Evolutionary conservation across 2,329 filamentous ascomycete species (phyloP), one percentile per base, ranked within the genome.

Genomic region (Thelonectria blattea): DNA sequence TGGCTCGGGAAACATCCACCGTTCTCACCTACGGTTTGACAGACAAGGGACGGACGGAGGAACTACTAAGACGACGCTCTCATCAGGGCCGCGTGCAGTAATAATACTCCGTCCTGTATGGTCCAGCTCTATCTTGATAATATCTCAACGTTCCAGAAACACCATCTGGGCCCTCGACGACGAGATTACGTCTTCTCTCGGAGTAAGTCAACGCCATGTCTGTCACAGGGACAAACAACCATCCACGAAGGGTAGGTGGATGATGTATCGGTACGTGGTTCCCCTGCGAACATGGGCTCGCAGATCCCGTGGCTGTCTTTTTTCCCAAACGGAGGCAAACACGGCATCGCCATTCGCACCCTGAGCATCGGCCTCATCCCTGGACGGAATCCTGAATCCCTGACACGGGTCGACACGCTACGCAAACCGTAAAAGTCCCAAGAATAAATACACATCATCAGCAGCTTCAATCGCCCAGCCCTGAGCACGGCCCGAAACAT

Each of bases 331-430:
- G 15, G 34, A 37, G 15, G 10, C 34, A 37, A 37, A 37, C 34
- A 37, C 15, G 12, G 34, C 34, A 14, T 20, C 30, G 5, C 43
- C 7, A 24, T 39, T 30, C 34, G 34, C 15, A 37, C 15, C 8
- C 12, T n/a, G 7, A 15, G 34, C 34, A 37, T 14, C 34, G 15
- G 34, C 34, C 12, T 37, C 12, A 49, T 47, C 51, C 62, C 56
- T 51, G 54, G 54, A 58, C 42, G 27, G 34, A 57, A 51, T 62
- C 58, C 24, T 63, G 42, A 47, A 52, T 57, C 50, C 56, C 34
- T 62, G 34, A 37, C 34, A 37, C 34, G 15, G 56, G 34, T 37
- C 11, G 34, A 47, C 47, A 42, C 60, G 18, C 45, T 32, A 41
- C 49, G n/a, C 56, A 50, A 56, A 32, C 30, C 30, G 18, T 49